Percentiles rank a stretch among this genome's conserved stretches.
phyloP scores from a whole-genome alignment of 2,329 filamentous ascomycete species.

The Monosporascus sp. region DNA sequence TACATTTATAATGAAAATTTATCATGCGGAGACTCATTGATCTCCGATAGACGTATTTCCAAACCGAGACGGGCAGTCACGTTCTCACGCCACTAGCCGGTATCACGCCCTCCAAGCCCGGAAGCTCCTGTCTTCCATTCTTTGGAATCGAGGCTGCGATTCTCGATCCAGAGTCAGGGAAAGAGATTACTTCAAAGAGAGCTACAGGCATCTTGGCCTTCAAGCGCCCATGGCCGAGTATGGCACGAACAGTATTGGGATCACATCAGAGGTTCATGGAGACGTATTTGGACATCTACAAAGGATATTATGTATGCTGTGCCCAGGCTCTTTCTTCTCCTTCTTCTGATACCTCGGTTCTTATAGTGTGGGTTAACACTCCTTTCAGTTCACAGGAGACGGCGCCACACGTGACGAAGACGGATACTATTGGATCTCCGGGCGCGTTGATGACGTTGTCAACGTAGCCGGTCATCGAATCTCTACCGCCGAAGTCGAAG shows the following conservation, averaged over 20 bases:
- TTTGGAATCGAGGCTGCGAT: conserved; percentile 97
- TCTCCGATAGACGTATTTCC: conserved; percentile 83
- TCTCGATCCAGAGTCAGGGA: conserved; percentile 90
- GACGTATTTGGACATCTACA: conserved; percentile 95
- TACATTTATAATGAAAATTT: too few species aligned
- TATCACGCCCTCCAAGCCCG: conserved; percentile 93
- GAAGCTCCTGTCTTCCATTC: conserved; percentile 92
- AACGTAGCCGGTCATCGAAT: conserved; percentile 96
- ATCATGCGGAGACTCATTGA: too few species aligned
- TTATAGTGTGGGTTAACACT: conserved; percentile 2
- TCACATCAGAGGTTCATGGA: conserved; percentile 99
- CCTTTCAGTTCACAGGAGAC: conserved; percentile 75
- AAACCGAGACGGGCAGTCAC: conserved; percentile 96
- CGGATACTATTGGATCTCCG: conserved; percentile 99
- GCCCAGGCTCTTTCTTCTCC: not conserved
- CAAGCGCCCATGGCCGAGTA: conserved; percentile 97
- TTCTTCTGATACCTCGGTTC: too few species aligned
- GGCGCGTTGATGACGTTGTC: conserved; percentile 96
- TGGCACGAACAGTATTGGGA: conserved; percentile 96
- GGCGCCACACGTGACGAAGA: conserved; percentile 95
- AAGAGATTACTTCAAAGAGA: conserved; percentile 91
- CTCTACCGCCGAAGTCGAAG: conserved; percentile 96
- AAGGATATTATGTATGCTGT: conserved; percentile 84
- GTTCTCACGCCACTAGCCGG: conserved; percentile 92
- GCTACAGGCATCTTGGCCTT: conserved; percentile 95